Base-by-base conservation (phyloP, 805 yeast species). In the Wickerhamomyces sydowiorum region DNA sequence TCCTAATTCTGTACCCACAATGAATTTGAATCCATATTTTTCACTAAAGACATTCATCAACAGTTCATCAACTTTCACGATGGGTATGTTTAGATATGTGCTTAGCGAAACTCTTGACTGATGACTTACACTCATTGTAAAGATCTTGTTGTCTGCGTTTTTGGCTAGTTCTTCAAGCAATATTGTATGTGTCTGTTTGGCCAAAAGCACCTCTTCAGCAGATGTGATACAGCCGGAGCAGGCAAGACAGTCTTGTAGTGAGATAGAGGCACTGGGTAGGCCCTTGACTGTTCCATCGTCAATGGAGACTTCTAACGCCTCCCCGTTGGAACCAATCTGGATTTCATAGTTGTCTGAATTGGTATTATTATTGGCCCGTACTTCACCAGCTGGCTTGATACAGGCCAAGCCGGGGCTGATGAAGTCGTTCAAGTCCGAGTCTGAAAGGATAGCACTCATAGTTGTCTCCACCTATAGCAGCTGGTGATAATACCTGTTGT, bases 181-280 rank as follows among this genome's bases (percentile, higher is more conserved):
- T 52, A 90, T 90, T 19, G 76, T 77, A 53, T 90, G 95, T 30
- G 95, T 86, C 60, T 93, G 99, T 50, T 87, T 82, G 2, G 96
- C 87, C 32, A 93, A 84, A 36, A 93, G 66, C 7, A 93, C 88
- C 48, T 91, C 96, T 59, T 93, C 99, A n/a, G 96, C 95, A 5
- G 96, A 86, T 0, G 99, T 93, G 41, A 93, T 88, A 61, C 99
- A 93, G 1, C 99, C 99, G 8, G 95, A 80, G 58, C 99, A 93
- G 0, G 99, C 99, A 41, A 93, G 68, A 63, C 99, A 93, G 66
- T 93, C 99, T 17, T 89, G 82, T 39, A 93, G 65, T 2, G 93
- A 84, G 37, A 93, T 91, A 49, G 86, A 91, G 0, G 97, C 98
- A 40, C 88, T 80, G 22, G 82, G 73, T 7, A 88, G 66, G 17